Evolutionary conservation across 108 stramenopile genomes (phyloP), one percentile per base, ranked within the genome.

Genomic region (Fragilaria crotonensis): DNA sequence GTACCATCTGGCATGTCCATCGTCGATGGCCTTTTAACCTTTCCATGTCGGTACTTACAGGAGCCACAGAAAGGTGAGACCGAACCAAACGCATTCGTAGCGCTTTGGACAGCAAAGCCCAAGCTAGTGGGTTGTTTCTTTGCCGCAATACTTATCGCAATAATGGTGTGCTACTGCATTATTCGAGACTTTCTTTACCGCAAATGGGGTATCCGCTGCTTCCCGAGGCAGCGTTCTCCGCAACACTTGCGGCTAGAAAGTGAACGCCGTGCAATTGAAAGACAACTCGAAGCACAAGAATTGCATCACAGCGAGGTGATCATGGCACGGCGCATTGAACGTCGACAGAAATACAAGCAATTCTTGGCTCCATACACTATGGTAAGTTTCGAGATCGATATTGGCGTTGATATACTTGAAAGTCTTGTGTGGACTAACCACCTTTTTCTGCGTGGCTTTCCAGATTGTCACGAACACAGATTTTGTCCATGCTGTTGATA

Each of bases 281-380:
- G 36, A 14, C 7, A 41, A 41, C 7, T 41, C 11, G 7, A 41
- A 41, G 36, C 36, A 41, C 11, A 41, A 11, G 36, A 41, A 14
- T 41, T 41, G 36, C 11, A 11, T 7, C 11, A 41, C 7, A 41
- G 14, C 11, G 36, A 41, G 14, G 14, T 11, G 36, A 41, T 41
- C 14, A 14, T 11, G 36, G 7, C 36, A 41, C 36, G 7, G 7
- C 7, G 7, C 7, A 11, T 41, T 7, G 70, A 77, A 47, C 65
- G 75, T 2, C 62, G 58, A 5, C 48, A 54, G 33, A 71, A 70
- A 66, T 77, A 77, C 45, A 44, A 64, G 36, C 36, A 41, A n/a
- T 77, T 63, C 29, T 52, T 77, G 41, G 55, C 49, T 31, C 64
- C 65, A 17, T 71, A 48, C 30, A 67, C 70, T 4, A 67, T 67